These are phyloP conservation scores for Fusarium anguioides DNA, from an alignment of 2,329 filamentous ascomycete genomes.

Conservation along the genomic window DNA sequence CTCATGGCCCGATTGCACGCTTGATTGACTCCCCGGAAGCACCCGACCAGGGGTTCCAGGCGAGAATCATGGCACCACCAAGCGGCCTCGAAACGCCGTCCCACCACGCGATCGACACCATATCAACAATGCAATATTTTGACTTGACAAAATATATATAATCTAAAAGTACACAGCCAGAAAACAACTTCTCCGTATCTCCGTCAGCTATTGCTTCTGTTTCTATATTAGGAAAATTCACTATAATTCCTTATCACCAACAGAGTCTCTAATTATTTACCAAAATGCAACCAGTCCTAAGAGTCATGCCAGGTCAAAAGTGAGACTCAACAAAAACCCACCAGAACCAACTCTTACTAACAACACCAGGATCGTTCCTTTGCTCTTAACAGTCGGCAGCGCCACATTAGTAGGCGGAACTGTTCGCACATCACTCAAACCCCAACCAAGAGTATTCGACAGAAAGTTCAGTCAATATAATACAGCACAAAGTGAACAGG, in stretches of 20 bases:
- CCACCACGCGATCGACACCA: constrained; percentile 19
- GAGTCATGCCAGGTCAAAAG: constrained; percentile 31
- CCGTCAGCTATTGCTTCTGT: too few species aligned
- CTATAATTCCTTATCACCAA: neutral
- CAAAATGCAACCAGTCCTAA: constrained; percentile 38
- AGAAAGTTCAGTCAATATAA: constrained; percentile 42
- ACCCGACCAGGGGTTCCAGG: constrained; percentile 25
- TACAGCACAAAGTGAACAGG: constrained; percentile 37
- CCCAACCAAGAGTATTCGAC: constrained; percentile 36
- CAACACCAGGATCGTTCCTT: constrained; percentile 34
- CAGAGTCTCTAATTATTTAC: too few species aligned
- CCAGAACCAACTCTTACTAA: constrained; percentile 7
- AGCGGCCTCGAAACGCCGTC: constrained; percentile 29
- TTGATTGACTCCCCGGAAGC: constrained; percentile 21
- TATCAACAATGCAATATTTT: constrained; percentile 6
- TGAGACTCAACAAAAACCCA: neutral
- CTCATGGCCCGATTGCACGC: constrained; percentile 20
- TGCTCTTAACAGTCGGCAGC: constrained; percentile 40
- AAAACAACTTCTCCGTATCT: too few species aligned
- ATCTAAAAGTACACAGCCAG: neutral
- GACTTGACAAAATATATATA: constrained; percentile 18
- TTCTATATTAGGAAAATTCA: neutral
- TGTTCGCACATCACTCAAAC: constrained; percentile 31
- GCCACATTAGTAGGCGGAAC: constrained; percentile 26
- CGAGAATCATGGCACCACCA: constrained; percentile 28